Evolutionary conservation across 2,329 filamentous ascomycete species (phyloP).

Genomic region (Myriosclerotinia scirpicola): DNA sequence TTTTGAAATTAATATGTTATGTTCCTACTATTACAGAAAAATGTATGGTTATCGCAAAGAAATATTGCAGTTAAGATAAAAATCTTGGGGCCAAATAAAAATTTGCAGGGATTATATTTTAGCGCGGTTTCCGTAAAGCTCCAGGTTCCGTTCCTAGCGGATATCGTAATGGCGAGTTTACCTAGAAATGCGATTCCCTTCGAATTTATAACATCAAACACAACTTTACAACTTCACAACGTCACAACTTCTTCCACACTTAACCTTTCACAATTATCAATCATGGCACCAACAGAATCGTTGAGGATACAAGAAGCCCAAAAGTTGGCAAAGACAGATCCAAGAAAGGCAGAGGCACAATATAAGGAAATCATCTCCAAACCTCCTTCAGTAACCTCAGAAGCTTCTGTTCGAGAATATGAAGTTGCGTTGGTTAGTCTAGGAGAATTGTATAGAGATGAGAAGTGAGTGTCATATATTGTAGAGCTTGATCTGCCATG

Average conservation of each 20-base stretch:
- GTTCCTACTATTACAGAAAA: conserved; percentile 26
- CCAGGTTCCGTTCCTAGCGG: conserved; percentile 28
- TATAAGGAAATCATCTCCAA: conserved; percentile 89
- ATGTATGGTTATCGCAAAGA: conserved; percentile 7
- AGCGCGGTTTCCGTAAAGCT: conserved; percentile 32
- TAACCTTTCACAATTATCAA: conserved; percentile 32
- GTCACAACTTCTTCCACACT: conserved; percentile 10
- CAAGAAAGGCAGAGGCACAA: conserved; percentile 78
- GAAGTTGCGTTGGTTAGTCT: conserved; percentile 84
- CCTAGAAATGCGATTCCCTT: conserved; percentile 28
- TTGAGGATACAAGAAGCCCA: conserved; percentile 82
- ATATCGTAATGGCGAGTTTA: conserved; percentile 24
- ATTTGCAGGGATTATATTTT: conserved; percentile 31
- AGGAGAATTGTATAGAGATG: conserved; percentile 89
- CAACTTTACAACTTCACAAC: conserved; percentile 25
- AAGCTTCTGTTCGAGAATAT: conserved; percentile 86
- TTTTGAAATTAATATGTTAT: conserved; percentile 31
- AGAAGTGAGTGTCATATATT: conserved; percentile 58
- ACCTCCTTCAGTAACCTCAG: conserved; percentile 76
- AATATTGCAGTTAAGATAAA: conserved; percentile 10
- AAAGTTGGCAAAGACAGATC: conserved; percentile 76
- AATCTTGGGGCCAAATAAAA: conserved; percentile 22
- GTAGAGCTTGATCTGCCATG: conserved; percentile 8
- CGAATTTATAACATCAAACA: conserved; percentile 25
- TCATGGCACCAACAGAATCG: conserved; percentile 60